These are phyloP conservation scores for Jatropha podagrica DNA, from an alignment of 441 rosid species.

Conservation along the genomic window DNA sequence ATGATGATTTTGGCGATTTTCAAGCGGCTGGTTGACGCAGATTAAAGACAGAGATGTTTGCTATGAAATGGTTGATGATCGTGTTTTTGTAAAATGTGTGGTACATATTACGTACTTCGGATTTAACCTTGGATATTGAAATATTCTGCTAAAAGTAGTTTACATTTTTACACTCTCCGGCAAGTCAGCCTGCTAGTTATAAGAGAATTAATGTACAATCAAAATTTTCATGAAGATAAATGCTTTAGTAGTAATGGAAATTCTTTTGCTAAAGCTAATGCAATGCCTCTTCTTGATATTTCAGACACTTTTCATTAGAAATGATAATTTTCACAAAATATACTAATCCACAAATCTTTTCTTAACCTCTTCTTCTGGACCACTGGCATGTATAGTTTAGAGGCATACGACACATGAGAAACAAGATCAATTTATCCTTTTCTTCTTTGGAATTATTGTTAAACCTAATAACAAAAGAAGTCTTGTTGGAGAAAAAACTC, in stretches of 20 bases:
- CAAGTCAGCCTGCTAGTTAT: background rate
- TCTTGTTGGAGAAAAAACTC: background rate
- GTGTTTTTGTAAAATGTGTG: constrained; percentile 17
- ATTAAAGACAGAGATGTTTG: background rate
- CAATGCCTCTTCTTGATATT: background rate
- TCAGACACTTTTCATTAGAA: background rate
- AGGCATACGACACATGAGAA: background rate
- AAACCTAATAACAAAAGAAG: background rate
- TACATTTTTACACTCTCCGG: background rate
- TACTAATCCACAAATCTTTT: too few species aligned
- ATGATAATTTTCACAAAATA: background rate
- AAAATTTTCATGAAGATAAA: background rate
- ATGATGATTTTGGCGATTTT: constrained; percentile 98
- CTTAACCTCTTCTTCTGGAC: background rate
- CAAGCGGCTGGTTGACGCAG: constrained; percentile 67
- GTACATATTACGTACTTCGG: constrained; percentile 7
- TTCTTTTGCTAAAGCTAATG: background rate
- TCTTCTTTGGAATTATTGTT: background rate
- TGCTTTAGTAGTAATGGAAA: background rate
- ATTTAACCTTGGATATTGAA: background rate
- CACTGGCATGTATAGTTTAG: background rate
- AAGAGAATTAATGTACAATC: constrained; percentile 3
- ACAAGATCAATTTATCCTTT: background rate
- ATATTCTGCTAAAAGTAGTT: constrained; percentile 10
- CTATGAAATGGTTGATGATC: background rate